Percentiles rank a stretch among this genome's conserved stretches.
phyloP scores from a whole-genome alignment of 2,329 filamentous ascomycete species.

The Aspergillus carbonarius region DNA sequence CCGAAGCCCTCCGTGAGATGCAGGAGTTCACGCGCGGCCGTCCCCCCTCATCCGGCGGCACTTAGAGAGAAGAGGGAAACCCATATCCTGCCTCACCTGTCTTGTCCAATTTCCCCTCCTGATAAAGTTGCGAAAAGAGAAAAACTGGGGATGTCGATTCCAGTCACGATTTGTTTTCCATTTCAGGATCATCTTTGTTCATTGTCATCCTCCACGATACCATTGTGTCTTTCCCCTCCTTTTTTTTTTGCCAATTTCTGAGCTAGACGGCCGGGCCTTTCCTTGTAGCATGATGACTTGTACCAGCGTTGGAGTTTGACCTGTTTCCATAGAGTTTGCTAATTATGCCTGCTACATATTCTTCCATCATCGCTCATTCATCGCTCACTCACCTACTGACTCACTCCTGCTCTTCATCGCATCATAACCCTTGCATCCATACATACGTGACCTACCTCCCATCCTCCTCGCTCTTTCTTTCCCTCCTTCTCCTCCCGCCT shows the following conservation, averaged over 20 bases:
- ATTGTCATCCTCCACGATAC: not conserved
- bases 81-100: too few relatives aligned
- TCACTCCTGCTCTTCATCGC: not conserved
- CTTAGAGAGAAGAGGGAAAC: not conserved
- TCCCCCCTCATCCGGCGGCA: not conserved
- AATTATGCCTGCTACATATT: too few relatives aligned
- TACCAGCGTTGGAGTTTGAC: too few relatives aligned
- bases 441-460: not conserved
- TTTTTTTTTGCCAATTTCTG: not conserved
- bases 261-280: not conserved
- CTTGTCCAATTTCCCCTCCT: not conserved
- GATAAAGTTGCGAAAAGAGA: not conserved
- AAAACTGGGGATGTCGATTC: too few relatives aligned
- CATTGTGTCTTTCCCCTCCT: not conserved
- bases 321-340: too few relatives aligned
- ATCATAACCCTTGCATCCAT: not conserved
- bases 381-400: not conserved
- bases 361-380: not conserved
- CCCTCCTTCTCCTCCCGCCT: not conserved
- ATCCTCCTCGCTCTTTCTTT: not conserved
- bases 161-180: not conserved
- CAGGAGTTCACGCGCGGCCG: conserved; percentile 17
- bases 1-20: conserved; percentile 52
- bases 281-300: too few relatives aligned
- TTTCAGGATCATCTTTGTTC: not conserved